A percentile compares a stretch with the other conserved stretches of the same genome.
phyloP scores from a whole-genome alignment of 148 eudicot species.

The Rhododendron vialii region DNA sequence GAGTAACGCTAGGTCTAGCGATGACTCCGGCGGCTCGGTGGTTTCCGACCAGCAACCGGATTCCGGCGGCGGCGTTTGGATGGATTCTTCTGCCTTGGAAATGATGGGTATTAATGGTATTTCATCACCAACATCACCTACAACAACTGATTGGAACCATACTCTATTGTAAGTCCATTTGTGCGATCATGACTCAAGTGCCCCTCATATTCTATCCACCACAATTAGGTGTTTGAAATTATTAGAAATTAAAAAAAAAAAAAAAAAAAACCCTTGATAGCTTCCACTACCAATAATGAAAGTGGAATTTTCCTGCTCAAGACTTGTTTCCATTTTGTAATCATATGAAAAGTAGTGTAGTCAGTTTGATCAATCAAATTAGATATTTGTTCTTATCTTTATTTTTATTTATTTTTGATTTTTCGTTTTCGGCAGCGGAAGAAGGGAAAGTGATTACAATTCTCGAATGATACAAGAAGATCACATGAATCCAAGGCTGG shows the following conservation, averaged over 20 bases:
- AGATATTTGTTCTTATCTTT: conserved; percentile 2
- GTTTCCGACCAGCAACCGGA: conserved; percentile 15
- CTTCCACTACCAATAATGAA: conserved; percentile 20
- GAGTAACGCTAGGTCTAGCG: conserved; percentile 26
- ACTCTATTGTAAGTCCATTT: conserved; percentile 44
- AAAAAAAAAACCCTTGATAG: background rate
- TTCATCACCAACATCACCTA: conserved; percentile 39
- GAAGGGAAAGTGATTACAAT: conserved; percentile 27
- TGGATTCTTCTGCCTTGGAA: conserved; percentile 38
- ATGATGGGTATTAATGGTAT: conserved; percentile 37
- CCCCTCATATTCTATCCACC: background rate
- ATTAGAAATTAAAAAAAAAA: background rate
- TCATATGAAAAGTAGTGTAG: conserved; percentile 18
- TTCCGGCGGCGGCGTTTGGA: conserved; percentile 10
- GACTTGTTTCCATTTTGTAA: conserved; percentile 15
- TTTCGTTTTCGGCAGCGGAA: conserved; percentile 34
- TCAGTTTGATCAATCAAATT: conserved; percentile 7
- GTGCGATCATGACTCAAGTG: background rate
- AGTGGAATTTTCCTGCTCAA: background rate
- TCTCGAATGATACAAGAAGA: conserved; percentile 35
- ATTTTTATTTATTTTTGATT: background rate
- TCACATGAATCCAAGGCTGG: conserved; percentile 25
- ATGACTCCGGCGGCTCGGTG: conserved; percentile 18
- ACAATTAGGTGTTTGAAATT: background rate
- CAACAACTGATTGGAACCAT: conserved; percentile 51